Conservation (phyloP, 2,329 filamentous ascomycete genomes). For the Paramyrothecium sp. region DNA sequence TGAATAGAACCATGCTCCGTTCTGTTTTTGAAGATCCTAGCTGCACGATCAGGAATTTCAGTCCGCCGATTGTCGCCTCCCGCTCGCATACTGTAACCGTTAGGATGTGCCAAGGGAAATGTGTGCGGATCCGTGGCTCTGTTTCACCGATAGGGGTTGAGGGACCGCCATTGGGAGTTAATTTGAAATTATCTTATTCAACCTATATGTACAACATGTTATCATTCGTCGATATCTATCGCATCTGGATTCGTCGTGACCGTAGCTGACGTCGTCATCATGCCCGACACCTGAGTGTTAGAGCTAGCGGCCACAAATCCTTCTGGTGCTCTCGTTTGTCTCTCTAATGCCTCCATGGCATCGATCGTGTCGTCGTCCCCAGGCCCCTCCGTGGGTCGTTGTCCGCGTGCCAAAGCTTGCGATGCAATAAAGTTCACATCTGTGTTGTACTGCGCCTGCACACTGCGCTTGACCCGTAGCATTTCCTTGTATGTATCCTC, state of each 20-base stretch:
- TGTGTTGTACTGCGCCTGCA: conserved; percentile 97
- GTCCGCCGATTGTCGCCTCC: too few species aligned
- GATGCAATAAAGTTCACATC: conserved; percentile 98
- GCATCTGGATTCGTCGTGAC: conserved; percentile 75
- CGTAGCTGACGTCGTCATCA: conserved; percentile 34
- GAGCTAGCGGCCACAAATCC: conserved; percentile 90
- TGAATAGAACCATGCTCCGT: too few species aligned
- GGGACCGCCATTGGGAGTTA: too few species aligned
- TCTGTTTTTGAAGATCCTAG: too few species aligned
- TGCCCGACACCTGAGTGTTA: conserved; percentile 52
- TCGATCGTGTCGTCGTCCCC: conserved; percentile 58
- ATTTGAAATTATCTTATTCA: too few species aligned
- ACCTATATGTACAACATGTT: conserved; percentile 18
- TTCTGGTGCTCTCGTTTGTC: conserved; percentile 81
- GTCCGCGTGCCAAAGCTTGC: conserved; percentile 82
- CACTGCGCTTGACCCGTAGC: conserved; percentile 94
- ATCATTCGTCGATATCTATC: conserved; percentile 77
- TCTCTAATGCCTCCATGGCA: conserved; percentile 86
- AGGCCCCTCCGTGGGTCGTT: conserved; percentile 55
- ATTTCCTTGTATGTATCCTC: conserved; percentile 99
- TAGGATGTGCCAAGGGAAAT: too few species aligned
- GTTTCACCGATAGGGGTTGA: too few species aligned
- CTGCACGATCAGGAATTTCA: too few species aligned
- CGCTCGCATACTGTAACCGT: too few species aligned
- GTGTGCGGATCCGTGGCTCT: too few species aligned